Percentiles rank a stretch among this genome's conserved stretches.
Conservation (phyloP, 352 stramenopile species). For the Phytophthora fragariaefolia region DNA sequence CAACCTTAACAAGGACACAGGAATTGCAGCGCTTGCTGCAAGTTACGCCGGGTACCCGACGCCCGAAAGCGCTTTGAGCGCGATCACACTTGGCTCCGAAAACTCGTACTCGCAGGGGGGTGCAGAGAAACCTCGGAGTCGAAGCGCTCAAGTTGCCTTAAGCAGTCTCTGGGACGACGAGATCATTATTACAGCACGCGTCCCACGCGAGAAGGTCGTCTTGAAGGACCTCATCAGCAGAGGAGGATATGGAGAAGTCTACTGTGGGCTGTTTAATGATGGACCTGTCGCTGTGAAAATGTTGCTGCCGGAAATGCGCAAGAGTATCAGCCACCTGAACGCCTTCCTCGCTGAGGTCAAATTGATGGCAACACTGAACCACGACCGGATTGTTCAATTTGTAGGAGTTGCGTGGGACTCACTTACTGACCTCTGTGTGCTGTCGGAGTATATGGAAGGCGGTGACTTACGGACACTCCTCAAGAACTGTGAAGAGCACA, state of each 20-base stretch:
- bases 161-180: constrained; percentile 47
- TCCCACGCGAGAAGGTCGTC: constrained; percentile 41
- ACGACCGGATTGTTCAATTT: constrained; percentile 52
- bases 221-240: constrained; percentile 38
- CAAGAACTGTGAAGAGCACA: constrained; percentile 36
- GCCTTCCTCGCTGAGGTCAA: constrained; percentile 41
- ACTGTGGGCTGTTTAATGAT: constrained; percentile 34
- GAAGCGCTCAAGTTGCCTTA: constrained; percentile 7
- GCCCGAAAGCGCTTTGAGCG: constrained; percentile 31
- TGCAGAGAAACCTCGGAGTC: constrained; percentile 20
- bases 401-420: constrained; percentile 60
- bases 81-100: constrained; percentile 37
- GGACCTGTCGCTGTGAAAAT: constrained; percentile 41
- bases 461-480: constrained; percentile 47
- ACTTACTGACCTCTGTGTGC: constrained; percentile 42
- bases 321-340: constrained; percentile 43
- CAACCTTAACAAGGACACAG: constrained; percentile 30
- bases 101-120: constrained; percentile 32
- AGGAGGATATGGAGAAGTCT: constrained; percentile 45
- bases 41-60: constrained; percentile 45
- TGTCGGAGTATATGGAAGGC: constrained; percentile 62
- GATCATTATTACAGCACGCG: constrained; percentile 43
- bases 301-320: constrained; percentile 44
- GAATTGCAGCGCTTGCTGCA: constrained; percentile 29
- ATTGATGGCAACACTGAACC: constrained; percentile 48